Base-by-base conservation (phyloP, 352 stramenopile genomes). In the Thalassiosira tumida region DNA sequence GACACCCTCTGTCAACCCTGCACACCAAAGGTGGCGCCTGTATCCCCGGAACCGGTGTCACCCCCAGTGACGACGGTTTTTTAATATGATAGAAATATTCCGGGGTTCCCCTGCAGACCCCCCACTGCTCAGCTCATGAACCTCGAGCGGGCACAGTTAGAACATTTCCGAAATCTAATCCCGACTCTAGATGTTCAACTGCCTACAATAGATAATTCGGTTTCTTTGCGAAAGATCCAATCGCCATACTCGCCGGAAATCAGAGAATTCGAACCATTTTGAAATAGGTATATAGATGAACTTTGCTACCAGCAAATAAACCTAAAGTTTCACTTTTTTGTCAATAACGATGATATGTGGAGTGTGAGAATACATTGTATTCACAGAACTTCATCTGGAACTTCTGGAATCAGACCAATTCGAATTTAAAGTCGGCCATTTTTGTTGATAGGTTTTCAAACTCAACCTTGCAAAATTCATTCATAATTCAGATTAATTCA, bases 261-360 rank as follows among this genome's bases (percentile, higher is more conserved):
- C 47, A 59, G n/a, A 59, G 47, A 59, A 21, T 59, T 59, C 47
- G 47, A 59, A 59, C 47, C 47, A 59, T 21, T 59, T 59, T 59
- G n/a, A 59, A 59, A 59, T 59, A 21, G 47, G 47, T 59, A 59
- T 21, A 21, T 21, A 21, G 21, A 24, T 77, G n/a, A n/a, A 59
- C 41, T 47, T 77, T 77, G 69, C 29, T 77, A 77, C 69, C 14
- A 40, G 29, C 69, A 77, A 77, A 54, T 77, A 77, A 77, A 77
- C 29, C 69, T 77, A 77, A 54, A 35, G 24, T 74, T 10, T 77
- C 69, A 77, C 69, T 77, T 77, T 77, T 77, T 77, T 77, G 69
- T 77, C 69, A 77, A 77, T 17, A 35, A 41, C 69, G 29, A 77
- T 77, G 69, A 77, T 77, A 77, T 77, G 69, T n/a, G n/a, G n/a